Base-by-base conservation (phyloP, 2,329 filamentous ascomycete species). In the Decorospora gaudefroyi region DNA sequence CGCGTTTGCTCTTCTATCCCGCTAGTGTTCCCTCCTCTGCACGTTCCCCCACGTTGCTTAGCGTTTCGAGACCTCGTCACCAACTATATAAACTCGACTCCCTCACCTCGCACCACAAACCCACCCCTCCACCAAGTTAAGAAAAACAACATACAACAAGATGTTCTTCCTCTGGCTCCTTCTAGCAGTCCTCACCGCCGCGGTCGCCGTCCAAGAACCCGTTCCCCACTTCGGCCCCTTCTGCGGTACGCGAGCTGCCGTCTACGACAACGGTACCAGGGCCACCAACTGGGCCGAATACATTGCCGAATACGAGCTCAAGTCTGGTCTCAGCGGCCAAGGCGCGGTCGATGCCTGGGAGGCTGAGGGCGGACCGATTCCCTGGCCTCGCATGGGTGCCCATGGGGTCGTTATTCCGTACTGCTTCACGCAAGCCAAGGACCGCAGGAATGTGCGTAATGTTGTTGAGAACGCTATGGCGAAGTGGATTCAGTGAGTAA, bases 401-500 rank as follows among this genome's bases (percentile, higher is more conserved):
- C 22, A 36, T 13, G 9, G 30, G 6, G 38, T 27, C n/a, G 7
- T 33, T 3, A 33, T 46, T 12, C 22, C 32, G 4, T 46, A 42
- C 32, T 46, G 31, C 10, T 46, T 37, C 5, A 16, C 8, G 3
- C 4, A 31, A 13, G 22, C 35, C 6, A 2, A n/a, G 5, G 31
- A 37, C 1, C 32, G 27, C 27, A 22, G 26, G 10, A n/a, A 35
- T 16, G 18, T n/a, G 13, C 22, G 18, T 5, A 26, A 31, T 2
- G 17, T 46, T 6, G 17, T 46, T 4, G 27, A 37, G n/a, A 22
- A 19, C 13, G 22, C 16, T 6, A 46, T 42, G 10, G 18, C 28
- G 1, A 37, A 30, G 28, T 37, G 31, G 28, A 42, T 37, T 10
- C 18, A 22, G 31, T 37, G 17, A 32, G 38, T 46, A 16, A 11